phyloP scores from a whole-genome alignment of 768 basidiomycete genomes.

The Russula dissimulans region DNA sequence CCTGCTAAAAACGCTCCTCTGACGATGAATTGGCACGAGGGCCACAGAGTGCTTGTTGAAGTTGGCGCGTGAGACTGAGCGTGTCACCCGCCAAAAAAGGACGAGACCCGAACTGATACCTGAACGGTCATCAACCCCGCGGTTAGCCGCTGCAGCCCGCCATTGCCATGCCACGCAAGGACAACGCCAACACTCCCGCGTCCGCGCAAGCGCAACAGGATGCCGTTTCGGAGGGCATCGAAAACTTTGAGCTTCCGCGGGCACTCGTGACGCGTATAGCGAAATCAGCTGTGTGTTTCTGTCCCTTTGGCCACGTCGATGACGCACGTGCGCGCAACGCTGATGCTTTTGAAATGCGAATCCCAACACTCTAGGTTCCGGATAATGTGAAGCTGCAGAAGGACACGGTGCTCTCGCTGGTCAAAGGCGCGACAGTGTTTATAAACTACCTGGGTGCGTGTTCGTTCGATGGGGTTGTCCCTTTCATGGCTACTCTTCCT shows the following conservation, averaged over 20 bases:
- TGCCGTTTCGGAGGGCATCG: conserved; percentile 73
- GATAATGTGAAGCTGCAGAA: conserved; percentile 83
- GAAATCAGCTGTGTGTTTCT: conserved; percentile 61
- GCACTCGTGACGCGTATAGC: conserved; percentile 77
- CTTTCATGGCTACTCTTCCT: background rate
- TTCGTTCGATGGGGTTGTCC: background rate
- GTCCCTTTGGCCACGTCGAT: background rate
- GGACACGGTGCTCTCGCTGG: conserved; percentile 75
- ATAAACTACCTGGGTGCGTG: conserved; percentile 83
- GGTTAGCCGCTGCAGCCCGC: background rate
- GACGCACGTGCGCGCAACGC: background rate
- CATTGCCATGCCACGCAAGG: conserved; percentile 58
- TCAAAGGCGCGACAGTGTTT: conserved; percentile 89
- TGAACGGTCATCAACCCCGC: too few species aligned
- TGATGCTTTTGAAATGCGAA: background rate
- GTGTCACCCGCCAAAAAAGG: too few species aligned
- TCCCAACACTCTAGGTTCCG: conserved; percentile 46
- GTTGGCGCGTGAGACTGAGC: too few species aligned
- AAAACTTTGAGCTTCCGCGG: conserved; percentile 84
- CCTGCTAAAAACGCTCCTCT: too few species aligned
- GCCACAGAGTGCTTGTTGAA: too few species aligned
- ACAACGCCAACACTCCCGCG: conserved; percentile 42
- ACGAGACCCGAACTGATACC: too few species aligned
- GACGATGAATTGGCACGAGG: too few species aligned
- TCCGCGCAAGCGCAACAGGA: conserved; percentile 75